Base-by-base conservation (phyloP, 768 basidiomycete genomes). In the Pleurotus tuoliensis region DNA sequence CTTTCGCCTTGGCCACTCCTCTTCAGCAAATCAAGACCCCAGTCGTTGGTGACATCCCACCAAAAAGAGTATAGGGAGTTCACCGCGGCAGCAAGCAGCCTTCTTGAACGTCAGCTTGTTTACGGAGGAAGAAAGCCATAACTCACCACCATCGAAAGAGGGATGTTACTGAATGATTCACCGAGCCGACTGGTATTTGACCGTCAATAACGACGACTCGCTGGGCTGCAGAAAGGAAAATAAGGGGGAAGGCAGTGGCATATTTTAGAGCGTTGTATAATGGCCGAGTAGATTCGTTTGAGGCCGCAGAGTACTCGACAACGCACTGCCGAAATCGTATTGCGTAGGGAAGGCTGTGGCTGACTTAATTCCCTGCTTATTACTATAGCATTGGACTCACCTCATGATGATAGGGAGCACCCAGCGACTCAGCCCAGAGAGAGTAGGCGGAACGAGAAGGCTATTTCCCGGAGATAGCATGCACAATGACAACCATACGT, bases 21-120 rank as follows among this genome's bases (percentile, higher is more conserved):
- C 38, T 66, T 62, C 27, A 67, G 59, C 43, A 98, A 73, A 45
- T 86, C 82, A 55, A 99, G 77, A 4, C 97, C 97, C 95, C 96
- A 99, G 68, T 99, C 97, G 68, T 96, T 92, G 47, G 92, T 94
- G 43, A 98, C 81, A 71, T 98, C 97, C 97, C 97, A 99, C 92
- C 94, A 99, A 70, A 96, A 98, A 2, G 94, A 95, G 71, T 93
- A 99, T 27, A 90, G 69, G 3, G 95, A 96, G 71, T 98, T 98
- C 64, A 96, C 69, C 37, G 82, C 79, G 20, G 92, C 94, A 8
- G 87, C 82, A 45, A 97, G 70, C 13, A 98, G 70, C 94, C 94
- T 96, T 18, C 41, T 27, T 43, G 27, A 24, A 18, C 41, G 39
- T 40, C n/a, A 39, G 38, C 22, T 24, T 22, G 15, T 16, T 39